Evolutionary conservation across 805 yeast species (phyloP), one percentile per base, ranked within the genome.

Genomic region (Saccharomyces jurei): DNA sequence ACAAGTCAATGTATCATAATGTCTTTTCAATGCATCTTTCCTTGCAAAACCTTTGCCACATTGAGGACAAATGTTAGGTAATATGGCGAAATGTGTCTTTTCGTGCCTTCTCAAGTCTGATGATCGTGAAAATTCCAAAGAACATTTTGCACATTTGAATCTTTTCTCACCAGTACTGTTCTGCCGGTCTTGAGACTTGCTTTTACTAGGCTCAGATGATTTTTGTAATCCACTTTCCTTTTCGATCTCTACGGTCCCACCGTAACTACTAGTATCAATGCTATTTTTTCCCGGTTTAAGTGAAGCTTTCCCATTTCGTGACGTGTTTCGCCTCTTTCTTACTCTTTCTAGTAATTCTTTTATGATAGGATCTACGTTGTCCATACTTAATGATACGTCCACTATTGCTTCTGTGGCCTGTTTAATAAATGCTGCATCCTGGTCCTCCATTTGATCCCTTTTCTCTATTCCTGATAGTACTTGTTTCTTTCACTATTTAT

Each of bases 21-120:
- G 92, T 60, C 94, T 73, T 65, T 86, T 87, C 60, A 87, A 72
- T 0, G 92, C 92, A 70, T 87, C 94, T 62, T 85, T 86, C 50
- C 94, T 73, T 0, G 92, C 91, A 75, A 87, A 87, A 0, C 92
- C 90, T 64, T 86, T 87, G 31, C 87, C 88, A 72, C 94, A 87
- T 29, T 76, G 70, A 3, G 82, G 80, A 68, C 94, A 87, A 52
- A 86, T 81, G 65, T 87, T 85, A 0, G 92, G 91, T 5, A 87
- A 80, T 3, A 84, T 80, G 29, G 82, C 58, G 48, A 86, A 70
- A 70, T 87, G 94, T 44, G 83, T 87, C 63, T 85, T 82, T 61
- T 83, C 87, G 65, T 86, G 92, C 53, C 92, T 75, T 65, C 85
- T 83, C 58, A 85, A 73, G 69, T 85, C 91, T 2, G 84, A 78